Evolutionary conservation across 768 basidiomycete species (phyloP).

Genomic region (Mycena polygramma): DNA sequence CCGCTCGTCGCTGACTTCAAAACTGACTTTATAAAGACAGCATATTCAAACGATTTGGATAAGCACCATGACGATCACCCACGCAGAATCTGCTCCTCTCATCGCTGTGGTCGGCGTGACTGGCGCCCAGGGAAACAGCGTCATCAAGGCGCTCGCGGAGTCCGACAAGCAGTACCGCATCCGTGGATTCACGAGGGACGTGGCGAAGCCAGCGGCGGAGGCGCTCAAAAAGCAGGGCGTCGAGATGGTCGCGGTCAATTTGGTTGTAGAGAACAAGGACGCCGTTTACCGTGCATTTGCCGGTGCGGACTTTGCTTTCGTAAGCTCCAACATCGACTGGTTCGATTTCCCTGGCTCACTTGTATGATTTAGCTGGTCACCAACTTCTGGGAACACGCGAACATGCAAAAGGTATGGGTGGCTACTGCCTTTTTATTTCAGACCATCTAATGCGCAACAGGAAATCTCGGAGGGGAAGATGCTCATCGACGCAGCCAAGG

Average conservation of each 20-base stretch:
- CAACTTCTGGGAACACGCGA: too few relatives aligned
- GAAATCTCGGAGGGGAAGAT: neutral
- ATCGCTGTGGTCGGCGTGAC: slow-evolving; percentile 28
- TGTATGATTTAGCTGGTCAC: too few relatives aligned
- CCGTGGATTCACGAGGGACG: slow-evolving; percentile 21
- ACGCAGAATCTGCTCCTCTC: slow-evolving; percentile 7
- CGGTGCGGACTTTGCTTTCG: neutral
- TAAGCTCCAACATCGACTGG: neutral
- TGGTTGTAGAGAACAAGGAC: neutral
- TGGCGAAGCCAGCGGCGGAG: slow-evolving; percentile 5
- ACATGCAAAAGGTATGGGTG: too few relatives aligned
- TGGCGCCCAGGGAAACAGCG: slow-evolving; percentile 21
- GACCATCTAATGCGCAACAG: too few relatives aligned
- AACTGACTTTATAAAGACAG: too few relatives aligned
- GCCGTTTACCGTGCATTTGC: neutral
- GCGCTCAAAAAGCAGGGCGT: neutral
- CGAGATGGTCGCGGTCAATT: neutral
- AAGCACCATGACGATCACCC: slow-evolving; percentile 7
- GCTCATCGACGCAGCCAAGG: slow-evolving; percentile 2
- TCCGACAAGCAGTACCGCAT: slow-evolving; percentile 25
- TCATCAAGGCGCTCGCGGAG: slow-evolving; percentile 22
- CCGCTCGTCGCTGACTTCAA: too few relatives aligned
- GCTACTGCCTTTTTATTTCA: too few relatives aligned
- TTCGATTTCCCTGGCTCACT: neutral
- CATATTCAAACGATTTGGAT: too few relatives aligned